A percentile compares a stretch with the other conserved stretches of the same genome.
phyloP scores from a whole-genome alignment of 441 rosid genomes.

The Populus trichocarpa region DNA sequence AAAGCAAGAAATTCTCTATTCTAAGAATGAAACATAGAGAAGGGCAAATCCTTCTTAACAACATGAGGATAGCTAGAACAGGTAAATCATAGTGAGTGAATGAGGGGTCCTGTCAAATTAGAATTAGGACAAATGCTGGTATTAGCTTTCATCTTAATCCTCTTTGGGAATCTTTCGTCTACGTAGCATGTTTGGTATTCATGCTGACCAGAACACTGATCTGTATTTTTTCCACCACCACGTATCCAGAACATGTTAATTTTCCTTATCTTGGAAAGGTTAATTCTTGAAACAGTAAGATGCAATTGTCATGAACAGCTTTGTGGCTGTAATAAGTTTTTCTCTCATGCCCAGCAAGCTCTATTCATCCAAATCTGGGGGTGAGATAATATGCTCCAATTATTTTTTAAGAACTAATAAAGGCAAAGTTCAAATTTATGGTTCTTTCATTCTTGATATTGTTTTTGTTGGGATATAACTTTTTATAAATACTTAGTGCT shows the following conservation, averaged over 20 bases:
- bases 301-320: conserved; percentile 25
- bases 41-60: not conserved
- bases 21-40: not conserved
- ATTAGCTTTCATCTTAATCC: not conserved
- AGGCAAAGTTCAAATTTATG: not conserved
- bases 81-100: not conserved
- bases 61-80: not conserved
- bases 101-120: not conserved
- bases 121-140: not conserved
- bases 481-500: not conserved
- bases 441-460: not conserved
- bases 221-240: not conserved
- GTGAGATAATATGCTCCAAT: conserved; percentile 19
- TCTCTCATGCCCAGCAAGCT: conserved; percentile 35
- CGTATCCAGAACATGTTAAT: not conserved
- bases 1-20: not conserved
- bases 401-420: not conserved
- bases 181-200: not conserved
- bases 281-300: not conserved
- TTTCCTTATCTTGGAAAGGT: not conserved
- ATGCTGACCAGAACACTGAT: not conserved
- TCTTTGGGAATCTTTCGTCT: not conserved
- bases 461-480: not conserved
- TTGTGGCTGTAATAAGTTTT: conserved; percentile 34
- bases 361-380: conserved; percentile 35